Evolutionary conservation across 1,284 basidiomycete genomes (phyloP), one percentile per base, ranked within the genome.

Genomic region (Paramarasmius palmivorus): DNA sequence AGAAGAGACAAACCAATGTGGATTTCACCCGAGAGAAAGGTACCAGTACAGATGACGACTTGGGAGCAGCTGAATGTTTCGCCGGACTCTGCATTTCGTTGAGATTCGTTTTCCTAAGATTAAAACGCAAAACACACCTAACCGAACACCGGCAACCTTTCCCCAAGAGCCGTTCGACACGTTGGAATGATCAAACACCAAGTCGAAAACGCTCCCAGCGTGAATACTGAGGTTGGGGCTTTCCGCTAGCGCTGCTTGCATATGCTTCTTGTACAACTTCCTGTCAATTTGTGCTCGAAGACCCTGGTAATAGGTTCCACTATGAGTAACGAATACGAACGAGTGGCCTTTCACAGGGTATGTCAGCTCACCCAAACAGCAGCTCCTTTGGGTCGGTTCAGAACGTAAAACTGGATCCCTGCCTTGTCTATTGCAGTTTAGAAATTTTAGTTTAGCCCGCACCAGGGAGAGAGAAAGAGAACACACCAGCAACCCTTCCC

Each of bases 231-330:
- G 78, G 55, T 86, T 85, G 1, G 83, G 78, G 63, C 90, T 89
- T 53, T 76, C 75, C 49, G 76, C 70, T 32, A 95, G 70, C 0
- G 79, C 73, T 2, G 79, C 69, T 66, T 95, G 92, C 85, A 95
- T 94, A 60, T 90, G 72, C 42, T 68, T 73, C 67, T 91, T 93
- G 74, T 95, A 96, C 15, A 94, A 66, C 52, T 81, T 87, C 26
- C 93, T 78, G 68, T 95, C 93, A 42, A 95, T 88, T 68, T 95
- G 93, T 1, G 92, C 92, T 59, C 93, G 76, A 14, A 90, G 92
- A n/a, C 93, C 93, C 88, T 92, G 60, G 19, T 6, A 17, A 37
- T n/a, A n/a, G n/a, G n/a, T 35, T 10, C 35, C 17, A 37, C 9
- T 14, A 2, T 23, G 12, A 9, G 29, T 22, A 19, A 40, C 37